Evolutionary conservation across 768 basidiomycete genomes (phyloP), one percentile per base, ranked within the genome.

Genomic region (Trametes villosa): DNA sequence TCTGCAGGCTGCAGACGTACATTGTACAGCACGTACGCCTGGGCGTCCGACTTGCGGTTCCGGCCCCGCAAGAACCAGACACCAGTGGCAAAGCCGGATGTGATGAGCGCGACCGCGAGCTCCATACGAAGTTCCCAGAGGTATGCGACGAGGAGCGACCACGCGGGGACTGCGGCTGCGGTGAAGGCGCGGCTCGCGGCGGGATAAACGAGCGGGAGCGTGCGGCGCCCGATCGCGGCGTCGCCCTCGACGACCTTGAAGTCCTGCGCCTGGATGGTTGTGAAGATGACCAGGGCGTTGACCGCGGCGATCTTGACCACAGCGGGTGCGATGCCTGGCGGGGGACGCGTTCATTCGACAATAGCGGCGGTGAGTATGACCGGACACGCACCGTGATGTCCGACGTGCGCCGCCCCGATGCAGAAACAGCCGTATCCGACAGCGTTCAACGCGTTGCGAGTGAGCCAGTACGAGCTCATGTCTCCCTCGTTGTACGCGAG

Each of bases 401-500:
- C 15, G 15, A 33, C 46, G 27, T 42, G 56, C 40, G 17, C 64
- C 65, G 60, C 75, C 27, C 76, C 76, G 2, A 57, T 44, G 31
- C 62, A 49, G 30, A 67, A 67, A 20, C 53, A 57, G 8, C 56
- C 55, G 31, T 67, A 64, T 1, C 66, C 66, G 38, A 60, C 52
- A 4, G 63, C 63, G 12, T 67, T 65, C 29, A 59, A 53, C 13
- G 53, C 45, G 41, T 63, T 63, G 15, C 66, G 66, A 27, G 58
- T 38, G 47, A 65, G 29, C 66, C 57, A 65, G 36, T 65, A 52
- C 1, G 66, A 33, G 17, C 56, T 46, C 8, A 59, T 30, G 12
- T n/a, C 15, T 24, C 62, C 47, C 50, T 70, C 69, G 34, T 70
- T 67, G 53, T 70, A 57, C 9, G 61, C 50, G 27, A 70, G 18